These are phyloP conservation scores for Populus trichocarpa DNA, from an alignment of 441 rosid genomes.

Conservation along the genomic window DNA sequence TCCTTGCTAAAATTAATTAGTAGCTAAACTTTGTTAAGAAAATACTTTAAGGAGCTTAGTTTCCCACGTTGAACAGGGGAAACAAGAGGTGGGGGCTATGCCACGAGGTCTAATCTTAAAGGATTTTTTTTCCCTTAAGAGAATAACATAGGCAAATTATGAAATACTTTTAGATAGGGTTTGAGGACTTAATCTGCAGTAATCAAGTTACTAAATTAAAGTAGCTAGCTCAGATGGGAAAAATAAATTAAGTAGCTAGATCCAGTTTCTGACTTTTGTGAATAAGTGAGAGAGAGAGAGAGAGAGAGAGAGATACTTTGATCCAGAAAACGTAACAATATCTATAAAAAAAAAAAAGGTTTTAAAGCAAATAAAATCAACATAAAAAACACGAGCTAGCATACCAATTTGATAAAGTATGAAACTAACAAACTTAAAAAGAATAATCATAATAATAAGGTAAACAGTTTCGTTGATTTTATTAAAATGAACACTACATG, in stretches of 20 bases:
- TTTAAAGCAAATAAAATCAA: background rate
- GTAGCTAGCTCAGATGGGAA: background rate
- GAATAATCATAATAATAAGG: too few relatives aligned
- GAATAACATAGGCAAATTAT: background rate
- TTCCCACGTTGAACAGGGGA: background rate
- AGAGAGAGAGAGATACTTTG: background rate
- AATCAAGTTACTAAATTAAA: background rate
- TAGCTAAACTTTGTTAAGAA: background rate
- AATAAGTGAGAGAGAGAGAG: background rate
- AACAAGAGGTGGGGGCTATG: background rate
- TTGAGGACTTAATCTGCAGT: constrained; percentile 1
- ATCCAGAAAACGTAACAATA: background rate
- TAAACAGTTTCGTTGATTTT: background rate
- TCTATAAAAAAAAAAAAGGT: background rate
- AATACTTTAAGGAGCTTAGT: background rate
- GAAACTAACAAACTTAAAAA: background rate
- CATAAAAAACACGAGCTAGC: background rate
- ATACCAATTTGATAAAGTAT: constrained; percentile 3
- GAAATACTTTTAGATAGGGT: constrained; percentile 4
- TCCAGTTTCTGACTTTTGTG: constrained; percentile 18
- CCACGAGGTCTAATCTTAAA: background rate
- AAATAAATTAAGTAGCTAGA: background rate
- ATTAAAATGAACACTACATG: constrained; percentile 13
- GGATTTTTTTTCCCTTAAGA: too few relatives aligned
- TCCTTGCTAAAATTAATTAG: background rate